Evolutionary conservation across 176 grass and related monocot species (phyloP), one percentile per base, ranked within the genome.

Genomic region (Aegilops umbellulata): DNA sequence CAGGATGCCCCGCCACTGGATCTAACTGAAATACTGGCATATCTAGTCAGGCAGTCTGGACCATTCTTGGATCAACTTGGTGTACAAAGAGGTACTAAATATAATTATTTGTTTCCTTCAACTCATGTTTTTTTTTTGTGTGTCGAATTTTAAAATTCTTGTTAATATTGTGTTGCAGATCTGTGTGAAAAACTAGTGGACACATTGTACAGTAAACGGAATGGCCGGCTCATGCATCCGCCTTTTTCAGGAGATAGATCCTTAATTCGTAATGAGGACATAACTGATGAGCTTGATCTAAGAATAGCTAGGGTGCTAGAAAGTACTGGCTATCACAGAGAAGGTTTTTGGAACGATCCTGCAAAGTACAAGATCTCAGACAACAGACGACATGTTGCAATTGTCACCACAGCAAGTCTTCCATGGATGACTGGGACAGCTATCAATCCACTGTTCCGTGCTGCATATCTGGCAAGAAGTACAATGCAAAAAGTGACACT

Each of bases 361-460:
- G 60, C 53, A 66, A 95, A 91, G 67, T 69, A 81, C 74, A 78
- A 90, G 53, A 78, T 79, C 60, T 76, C 70, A 69, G 90, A 95
- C 64, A 83, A 87, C 71, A 94, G 91, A 41, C 86, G 90, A 8
- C 93, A 95, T 90, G 72, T 98, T 90, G 91, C 96, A 46, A 95
- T 98, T 79, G 84, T 98, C 61, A 98, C 91, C 55, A 98, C 96
- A 49, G 93, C 93, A 73, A 98, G 96, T 80, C 91, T 98, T 84
- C 96, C 96, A 79, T 98, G 96, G 96, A 92, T 98, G 96, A 98
- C 96, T 53, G 96, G 96, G 65, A 98, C 96, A 89, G 86, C 96
- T 75, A 92, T 98, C 14, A 98, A 98, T 86, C 96, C 93, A 69
- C 70, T 98, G 81, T 98, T 98, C 74, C 86, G 88, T 85, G 96